These are phyloP conservation scores for Beauveria asiatica DNA, from an alignment of 2,329 filamentous ascomycete genomes.

Conservation along the genomic window DNA sequence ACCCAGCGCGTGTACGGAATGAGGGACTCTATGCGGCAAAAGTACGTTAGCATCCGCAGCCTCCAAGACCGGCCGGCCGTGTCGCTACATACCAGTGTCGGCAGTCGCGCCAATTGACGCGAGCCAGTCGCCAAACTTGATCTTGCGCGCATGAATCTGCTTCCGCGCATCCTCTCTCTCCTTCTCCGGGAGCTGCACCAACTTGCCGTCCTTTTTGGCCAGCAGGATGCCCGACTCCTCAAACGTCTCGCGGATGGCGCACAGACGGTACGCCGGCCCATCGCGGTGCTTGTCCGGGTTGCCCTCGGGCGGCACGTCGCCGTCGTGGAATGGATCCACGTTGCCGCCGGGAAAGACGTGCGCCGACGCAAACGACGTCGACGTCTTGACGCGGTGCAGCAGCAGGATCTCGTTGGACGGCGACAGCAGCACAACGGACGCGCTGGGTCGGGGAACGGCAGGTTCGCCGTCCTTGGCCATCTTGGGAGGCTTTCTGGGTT, in stretches of 20 bases:
- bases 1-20: slow-evolving; percentile 88
- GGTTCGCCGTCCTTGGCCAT: slow-evolving; percentile 16
- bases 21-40: slow-evolving; percentile 34
- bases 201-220: slow-evolving; percentile 43
- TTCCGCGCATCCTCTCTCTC: slow-evolving; percentile 59
- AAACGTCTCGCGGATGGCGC: slow-evolving; percentile 84
- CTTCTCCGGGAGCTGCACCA: slow-evolving; percentile 52
- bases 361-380: slow-evolving; percentile 77
- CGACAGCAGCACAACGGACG: slow-evolving; percentile 78
- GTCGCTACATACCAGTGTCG: slow-evolving; percentile 50
- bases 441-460: slow-evolving; percentile 52
- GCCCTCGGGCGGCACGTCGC: slow-evolving; percentile 36
- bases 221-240: slow-evolving; percentile 90
- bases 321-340: slow-evolving; percentile 70
- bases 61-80: no score
- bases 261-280: slow-evolving; percentile 64
- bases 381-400: slow-evolving; percentile 75
- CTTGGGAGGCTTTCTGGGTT: not conserved
- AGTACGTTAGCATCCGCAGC: not conserved
- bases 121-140: slow-evolving; percentile 61
- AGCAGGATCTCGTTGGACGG: slow-evolving; percentile 80
- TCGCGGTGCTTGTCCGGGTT: slow-evolving; percentile 58
- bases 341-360: slow-evolving; percentile 95
- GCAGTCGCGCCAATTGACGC: slow-evolving; percentile 45
- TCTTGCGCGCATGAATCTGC: slow-evolving; percentile 56